These are phyloP conservation scores for Onygenales sp. DNA, from an alignment of 2,329 filamentous ascomycete genomes.

Conservation along the genomic window DNA sequence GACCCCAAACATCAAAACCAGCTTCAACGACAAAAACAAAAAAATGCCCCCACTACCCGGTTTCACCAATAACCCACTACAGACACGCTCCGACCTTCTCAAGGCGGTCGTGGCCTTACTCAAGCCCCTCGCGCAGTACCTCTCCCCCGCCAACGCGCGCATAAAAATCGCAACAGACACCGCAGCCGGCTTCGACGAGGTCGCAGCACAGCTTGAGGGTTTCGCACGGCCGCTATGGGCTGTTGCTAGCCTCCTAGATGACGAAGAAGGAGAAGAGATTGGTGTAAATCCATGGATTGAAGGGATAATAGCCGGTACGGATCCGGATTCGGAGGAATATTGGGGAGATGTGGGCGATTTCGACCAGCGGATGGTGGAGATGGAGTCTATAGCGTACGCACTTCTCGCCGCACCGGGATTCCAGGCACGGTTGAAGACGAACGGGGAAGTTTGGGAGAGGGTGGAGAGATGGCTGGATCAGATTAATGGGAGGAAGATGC, in stretches of 20 bases:
- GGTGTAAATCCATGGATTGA: background rate
- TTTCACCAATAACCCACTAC: conserved; percentile 14
- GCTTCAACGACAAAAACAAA: background rate
- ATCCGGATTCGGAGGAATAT: conserved; percentile 14
- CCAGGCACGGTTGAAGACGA: conserved; percentile 6
- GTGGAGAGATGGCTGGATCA: conserved; percentile 6
- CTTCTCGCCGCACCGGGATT: conserved; percentile 12
- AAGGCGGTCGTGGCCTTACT: conserved; percentile 10
- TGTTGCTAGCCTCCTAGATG: conserved; percentile 20
- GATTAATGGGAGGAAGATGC: conserved; percentile 10
- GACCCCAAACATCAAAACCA: background rate
- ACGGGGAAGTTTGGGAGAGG: conserved; percentile 4
- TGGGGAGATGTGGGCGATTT: conserved; percentile 14
- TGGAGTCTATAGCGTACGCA: conserved; percentile 12
- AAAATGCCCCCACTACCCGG: conserved; percentile 16
- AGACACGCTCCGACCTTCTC: conserved; percentile 8
- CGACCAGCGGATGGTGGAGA: conserved; percentile 19
- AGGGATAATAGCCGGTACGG: conserved; percentile 9
- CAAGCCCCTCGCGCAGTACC: conserved; percentile 9
- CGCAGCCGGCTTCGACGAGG: conserved; percentile 9
- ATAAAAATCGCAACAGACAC: conserved; percentile 13
- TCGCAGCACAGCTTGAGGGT: conserved; percentile 22
- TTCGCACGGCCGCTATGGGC: conserved; percentile 24
- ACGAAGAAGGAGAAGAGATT: background rate
- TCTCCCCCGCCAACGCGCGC: conserved; percentile 8